Conservation (phyloP, 257 asterid species). For the Nicotiana obtusifolia region DNA sequence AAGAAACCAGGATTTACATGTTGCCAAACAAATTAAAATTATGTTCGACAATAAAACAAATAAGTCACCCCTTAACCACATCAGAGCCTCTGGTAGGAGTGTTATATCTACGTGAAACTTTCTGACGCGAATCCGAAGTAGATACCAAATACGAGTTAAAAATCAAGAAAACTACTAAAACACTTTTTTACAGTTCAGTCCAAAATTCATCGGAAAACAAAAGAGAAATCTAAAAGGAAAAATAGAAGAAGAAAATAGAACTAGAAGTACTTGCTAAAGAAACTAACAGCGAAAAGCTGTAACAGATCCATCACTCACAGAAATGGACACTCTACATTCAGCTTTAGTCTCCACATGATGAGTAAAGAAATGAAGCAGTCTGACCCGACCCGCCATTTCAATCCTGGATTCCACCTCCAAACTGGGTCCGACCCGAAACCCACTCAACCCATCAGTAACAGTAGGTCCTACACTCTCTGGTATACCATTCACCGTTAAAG, state of each 20-base stretch:
- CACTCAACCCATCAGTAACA: conserved; percentile 45
- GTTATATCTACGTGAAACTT: too few relatives aligned
- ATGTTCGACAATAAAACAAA: background rate
- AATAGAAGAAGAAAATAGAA: background rate
- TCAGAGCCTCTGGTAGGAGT: too few relatives aligned
- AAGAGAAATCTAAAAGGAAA: background rate
- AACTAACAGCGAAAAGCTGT: conserved; percentile 63
- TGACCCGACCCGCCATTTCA: conserved; percentile 79
- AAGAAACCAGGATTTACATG: background rate
- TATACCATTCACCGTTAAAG: conserved; percentile 27
- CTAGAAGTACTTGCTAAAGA: background rate
- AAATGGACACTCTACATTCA: conserved; percentile 55
- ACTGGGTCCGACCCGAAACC: conserved; percentile 52
- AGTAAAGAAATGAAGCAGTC: conserved; percentile 54
- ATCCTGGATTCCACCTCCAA: conserved; percentile 78
- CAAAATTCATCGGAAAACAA: background rate
- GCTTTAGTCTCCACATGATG: conserved; percentile 66
- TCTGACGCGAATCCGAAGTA: too few relatives aligned
- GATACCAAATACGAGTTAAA: too few relatives aligned
- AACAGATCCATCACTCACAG: conserved; percentile 76
- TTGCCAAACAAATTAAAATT: background rate
- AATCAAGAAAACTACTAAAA: too few relatives aligned
- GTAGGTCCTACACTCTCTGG: conserved; percentile 43
- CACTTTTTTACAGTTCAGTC: background rate
- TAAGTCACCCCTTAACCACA: too few relatives aligned